These are phyloP conservation scores for Oryza australiensis DNA, from an alignment of 176 grass and related monocot genomes.

Conservation along the genomic window DNA sequence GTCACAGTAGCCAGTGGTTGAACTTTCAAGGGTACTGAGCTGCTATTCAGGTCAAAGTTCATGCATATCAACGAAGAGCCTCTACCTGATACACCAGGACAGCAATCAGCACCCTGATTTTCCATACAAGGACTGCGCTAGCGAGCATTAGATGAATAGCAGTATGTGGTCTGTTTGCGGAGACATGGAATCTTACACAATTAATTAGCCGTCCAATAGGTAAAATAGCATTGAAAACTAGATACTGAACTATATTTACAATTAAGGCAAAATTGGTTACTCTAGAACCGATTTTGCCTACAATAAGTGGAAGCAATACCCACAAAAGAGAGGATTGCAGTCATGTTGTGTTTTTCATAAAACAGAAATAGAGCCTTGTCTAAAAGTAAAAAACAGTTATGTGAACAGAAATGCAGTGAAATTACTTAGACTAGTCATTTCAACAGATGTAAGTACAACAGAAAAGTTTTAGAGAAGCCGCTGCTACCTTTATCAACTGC, in stretches of 20 bases:
- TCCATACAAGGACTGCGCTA: neutral
- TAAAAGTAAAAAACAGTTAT: conserved; percentile 15
- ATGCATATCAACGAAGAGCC: neutral
- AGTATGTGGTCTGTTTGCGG: neutral
- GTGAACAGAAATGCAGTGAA: neutral
- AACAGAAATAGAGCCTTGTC: neutral
- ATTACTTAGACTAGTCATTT: conserved; percentile 5
- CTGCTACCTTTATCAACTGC: conserved; percentile 50
- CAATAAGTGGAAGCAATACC: neutral
- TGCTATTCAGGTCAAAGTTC: neutral
- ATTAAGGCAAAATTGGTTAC: neutral
- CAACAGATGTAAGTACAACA: neutral
- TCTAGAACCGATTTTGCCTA: neutral
- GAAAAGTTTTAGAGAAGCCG: neutral
- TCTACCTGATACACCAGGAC: neutral
- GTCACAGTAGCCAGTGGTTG: neutral
- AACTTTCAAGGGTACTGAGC: neutral
- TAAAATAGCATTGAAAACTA: conserved; percentile 6
- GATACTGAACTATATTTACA: neutral
- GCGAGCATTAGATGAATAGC: conserved; percentile 10
- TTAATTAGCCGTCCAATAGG: neutral
- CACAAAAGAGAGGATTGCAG: neutral
- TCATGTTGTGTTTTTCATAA: neutral
- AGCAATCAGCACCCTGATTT: neutral
- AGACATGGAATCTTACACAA: neutral